Conservation (phyloP, 306 rosid species). For the Datisca glomerata region DNA sequence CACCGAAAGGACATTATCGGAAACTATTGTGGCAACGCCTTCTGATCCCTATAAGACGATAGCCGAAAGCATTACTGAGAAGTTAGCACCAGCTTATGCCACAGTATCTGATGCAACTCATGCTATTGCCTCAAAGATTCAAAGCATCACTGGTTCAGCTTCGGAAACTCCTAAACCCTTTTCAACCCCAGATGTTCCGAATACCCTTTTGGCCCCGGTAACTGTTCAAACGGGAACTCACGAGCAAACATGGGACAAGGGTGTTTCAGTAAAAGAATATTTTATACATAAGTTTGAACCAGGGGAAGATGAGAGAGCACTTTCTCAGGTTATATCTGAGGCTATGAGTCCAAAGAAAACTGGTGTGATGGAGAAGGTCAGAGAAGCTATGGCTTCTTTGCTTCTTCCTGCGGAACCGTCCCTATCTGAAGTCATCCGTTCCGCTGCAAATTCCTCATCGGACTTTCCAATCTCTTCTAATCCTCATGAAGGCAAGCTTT, state of each 20-base stretch:
- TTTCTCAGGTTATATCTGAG: constrained; percentile 68
- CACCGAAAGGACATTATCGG: background rate
- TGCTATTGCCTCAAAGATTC: constrained; percentile 39
- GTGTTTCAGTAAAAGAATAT: constrained; percentile 65
- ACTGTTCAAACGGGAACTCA: constrained; percentile 13
- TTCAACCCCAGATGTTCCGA: constrained; percentile 13
- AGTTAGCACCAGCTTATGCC: constrained; percentile 26
- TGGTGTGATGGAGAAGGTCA: constrained; percentile 72
- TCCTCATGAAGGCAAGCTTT: constrained; percentile 38
- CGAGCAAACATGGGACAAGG: constrained; percentile 55
- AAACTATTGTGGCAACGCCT: background rate
- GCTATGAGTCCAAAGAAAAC: constrained; percentile 49
- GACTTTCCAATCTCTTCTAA: constrained; percentile 26
- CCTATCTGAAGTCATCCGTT: constrained; percentile 13
- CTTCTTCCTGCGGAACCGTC: constrained; percentile 38
- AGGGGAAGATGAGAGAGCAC: constrained; percentile 85
- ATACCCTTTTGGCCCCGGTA: constrained; percentile 12
- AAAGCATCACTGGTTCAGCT: constrained; percentile 16
- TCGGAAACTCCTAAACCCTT: constrained; percentile 9
- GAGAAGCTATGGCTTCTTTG: constrained; percentile 66
- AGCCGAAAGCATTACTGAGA: constrained; percentile 18
- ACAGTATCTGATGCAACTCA: constrained; percentile 29
- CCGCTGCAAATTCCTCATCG: constrained; percentile 18
- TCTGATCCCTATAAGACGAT: constrained; percentile 1
- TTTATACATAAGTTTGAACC: constrained; percentile 70